phyloP scores from a whole-genome alignment of 1,139 yeast genomes.

The Suhomyces bolitotheri region DNA sequence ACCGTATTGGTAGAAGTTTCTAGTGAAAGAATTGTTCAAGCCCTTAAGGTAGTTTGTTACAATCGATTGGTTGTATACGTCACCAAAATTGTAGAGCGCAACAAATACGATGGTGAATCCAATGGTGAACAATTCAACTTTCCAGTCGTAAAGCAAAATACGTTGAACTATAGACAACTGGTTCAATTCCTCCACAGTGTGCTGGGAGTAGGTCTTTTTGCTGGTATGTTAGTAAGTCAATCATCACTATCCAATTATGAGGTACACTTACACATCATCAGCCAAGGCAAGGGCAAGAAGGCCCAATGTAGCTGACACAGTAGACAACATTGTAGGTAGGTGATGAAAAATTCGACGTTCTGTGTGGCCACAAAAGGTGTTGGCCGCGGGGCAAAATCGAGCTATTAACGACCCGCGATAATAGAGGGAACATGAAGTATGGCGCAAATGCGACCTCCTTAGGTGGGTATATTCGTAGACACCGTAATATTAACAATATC shows the following conservation, averaged over 20 bases:
- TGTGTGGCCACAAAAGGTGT: constrained; percentile 4
- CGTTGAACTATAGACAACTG: constrained; percentile 54
- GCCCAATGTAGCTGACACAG: constrained; percentile 5
- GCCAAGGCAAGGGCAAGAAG: constrained; percentile 4
- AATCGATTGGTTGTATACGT: constrained; percentile 52
- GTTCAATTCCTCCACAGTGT: constrained; percentile 53
- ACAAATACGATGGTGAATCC: constrained; percentile 49
- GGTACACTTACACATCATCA: constrained; percentile 8
- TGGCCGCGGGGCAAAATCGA: too few relatives aligned
- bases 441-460: too few relatives aligned
- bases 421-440: not conserved
- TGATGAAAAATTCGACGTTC: constrained; percentile 11
- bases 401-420: constrained; percentile 1
- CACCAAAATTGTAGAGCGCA: constrained; percentile 57
- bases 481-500: too few relatives aligned
- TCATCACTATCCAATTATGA: too few relatives aligned
- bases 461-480: too few relatives aligned
- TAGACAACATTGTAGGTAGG: constrained; percentile 6
- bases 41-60: constrained; percentile 53
- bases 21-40: constrained; percentile 49
- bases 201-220: constrained; percentile 31
- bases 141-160: constrained; percentile 65
- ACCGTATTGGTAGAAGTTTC: constrained; percentile 83
- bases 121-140: constrained; percentile 61
- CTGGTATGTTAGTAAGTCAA: constrained; percentile 6